A percentile compares a stretch with the other conserved stretches of the same genome.
These are phyloP conservation scores for Agrostemma githago DNA, from an alignment of 148 eudicot genomes.

Conservation along the genomic window DNA sequence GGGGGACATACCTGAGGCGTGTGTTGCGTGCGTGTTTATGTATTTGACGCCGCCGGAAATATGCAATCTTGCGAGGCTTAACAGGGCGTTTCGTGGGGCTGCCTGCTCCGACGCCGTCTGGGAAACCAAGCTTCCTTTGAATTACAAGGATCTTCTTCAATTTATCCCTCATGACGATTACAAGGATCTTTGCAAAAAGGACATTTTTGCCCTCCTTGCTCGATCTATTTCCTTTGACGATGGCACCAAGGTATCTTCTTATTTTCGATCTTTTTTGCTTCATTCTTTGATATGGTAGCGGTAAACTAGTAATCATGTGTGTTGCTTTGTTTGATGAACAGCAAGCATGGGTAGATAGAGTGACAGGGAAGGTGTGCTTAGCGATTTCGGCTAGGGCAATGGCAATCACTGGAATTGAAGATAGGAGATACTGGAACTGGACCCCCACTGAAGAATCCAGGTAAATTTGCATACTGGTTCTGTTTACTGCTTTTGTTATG, in stretches of 20 bases:
- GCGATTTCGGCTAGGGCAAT: constrained; percentile 71
- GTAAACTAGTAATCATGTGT: constrained; percentile 12
- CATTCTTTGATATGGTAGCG: no score
- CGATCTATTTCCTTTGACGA: constrained; percentile 56
- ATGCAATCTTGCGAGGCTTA: constrained; percentile 81
- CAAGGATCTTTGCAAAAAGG: constrained; percentile 50
- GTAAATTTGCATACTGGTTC: constrained; percentile 23
- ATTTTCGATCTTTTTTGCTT: neutral
- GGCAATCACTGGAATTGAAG: constrained; percentile 92
- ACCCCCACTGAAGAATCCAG: constrained; percentile 90
- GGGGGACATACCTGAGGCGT: constrained; percentile 91
- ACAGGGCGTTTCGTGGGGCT: constrained; percentile 87
- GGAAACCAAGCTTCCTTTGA: constrained; percentile 66
- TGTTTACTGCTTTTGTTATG: neutral
- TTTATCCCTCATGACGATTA: constrained; percentile 38
- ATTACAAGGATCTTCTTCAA: constrained; percentile 54
- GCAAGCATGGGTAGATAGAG: constrained; percentile 90
- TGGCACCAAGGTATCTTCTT: constrained; percentile 44
- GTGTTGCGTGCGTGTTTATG: constrained; percentile 81
- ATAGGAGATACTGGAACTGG: constrained; percentile 97
- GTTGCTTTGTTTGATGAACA: constrained; percentile 30
- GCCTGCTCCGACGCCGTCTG: constrained; percentile 88
- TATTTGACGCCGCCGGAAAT: constrained; percentile 85
- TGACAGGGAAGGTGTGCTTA: constrained; percentile 76
- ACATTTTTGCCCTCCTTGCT: constrained; percentile 61